These are phyloP conservation scores for Porodaedalea pini DNA, from an alignment of 1,284 basidiomycete genomes.

Conservation along the genomic window DNA sequence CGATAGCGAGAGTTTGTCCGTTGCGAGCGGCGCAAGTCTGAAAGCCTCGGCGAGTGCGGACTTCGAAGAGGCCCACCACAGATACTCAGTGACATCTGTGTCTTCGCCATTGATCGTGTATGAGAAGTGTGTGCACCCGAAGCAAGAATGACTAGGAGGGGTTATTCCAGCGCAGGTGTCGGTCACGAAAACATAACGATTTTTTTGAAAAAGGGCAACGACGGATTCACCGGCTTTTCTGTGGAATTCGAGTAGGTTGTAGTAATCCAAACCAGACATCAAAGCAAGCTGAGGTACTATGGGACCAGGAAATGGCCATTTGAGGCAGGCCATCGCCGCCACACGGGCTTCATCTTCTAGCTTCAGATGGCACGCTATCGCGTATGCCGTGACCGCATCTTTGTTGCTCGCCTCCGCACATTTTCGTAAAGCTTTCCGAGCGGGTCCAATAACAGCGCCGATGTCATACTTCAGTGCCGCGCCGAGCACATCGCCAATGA, in stretches of 20 bases:
- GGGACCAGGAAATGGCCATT: conserved; percentile 7
- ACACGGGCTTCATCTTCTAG: conserved; percentile 7
- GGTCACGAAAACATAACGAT: background rate
- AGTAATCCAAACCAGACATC: conserved; percentile 3
- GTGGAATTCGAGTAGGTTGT: conserved; percentile 8
- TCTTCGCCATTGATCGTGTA: background rate
- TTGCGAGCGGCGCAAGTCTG: background rate
- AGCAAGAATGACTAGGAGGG: background rate
- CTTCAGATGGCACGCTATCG: conserved; percentile 10
- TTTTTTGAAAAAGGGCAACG: conserved; percentile 1
- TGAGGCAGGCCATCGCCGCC: conserved; percentile 3
- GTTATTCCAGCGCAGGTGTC: background rate
- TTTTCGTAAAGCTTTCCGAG: background rate
- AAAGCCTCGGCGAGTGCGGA: background rate
- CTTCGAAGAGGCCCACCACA: background rate
- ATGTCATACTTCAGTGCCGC: conserved; percentile 40
- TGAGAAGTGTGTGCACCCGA: background rate
- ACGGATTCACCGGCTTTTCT: background rate
- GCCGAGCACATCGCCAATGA: conserved; percentile 26
- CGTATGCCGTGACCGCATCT: background rate
- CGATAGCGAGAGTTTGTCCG: background rate
- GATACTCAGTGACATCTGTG: background rate
- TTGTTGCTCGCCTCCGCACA: background rate
- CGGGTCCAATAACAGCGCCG: conserved; percentile 9
- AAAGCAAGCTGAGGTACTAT: conserved; percentile 1